Evolutionary conservation across 2,329 filamentous ascomycete genomes (phyloP), one percentile per base, ranked within the genome.

Genomic region (Westerdykella aurantiaca): DNA sequence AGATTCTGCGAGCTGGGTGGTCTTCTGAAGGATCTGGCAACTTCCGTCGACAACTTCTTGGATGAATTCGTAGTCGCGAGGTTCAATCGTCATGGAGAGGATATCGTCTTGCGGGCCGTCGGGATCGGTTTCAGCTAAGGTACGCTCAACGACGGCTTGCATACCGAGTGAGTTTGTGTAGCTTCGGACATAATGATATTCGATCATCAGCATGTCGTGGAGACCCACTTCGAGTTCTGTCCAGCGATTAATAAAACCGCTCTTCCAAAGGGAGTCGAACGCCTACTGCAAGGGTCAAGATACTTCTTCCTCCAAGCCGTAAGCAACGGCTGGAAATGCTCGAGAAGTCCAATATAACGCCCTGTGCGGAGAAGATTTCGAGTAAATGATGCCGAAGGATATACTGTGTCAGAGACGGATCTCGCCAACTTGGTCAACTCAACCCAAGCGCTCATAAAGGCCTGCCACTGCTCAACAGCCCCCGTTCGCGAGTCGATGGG

Each of bases 91-190:
- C 50, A 73, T 64, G 11, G 69, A 59, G 10, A 72, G 55, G 31
- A 72, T 60, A 9, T 66, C 61, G 34, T 65, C 62, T 43, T 59
- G 72, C 33, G 59, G 58, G 1, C 58, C 59, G 11, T 66, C 61
- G 4, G 61, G 60, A 47, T 68, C 63, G 17, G 61, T 59, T 41
- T 67, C 63, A 6, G 63, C 61, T n/a, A 76, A 61, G 1, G 70
- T 72, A n/a, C 75, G 72, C 46, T 79, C 76, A 3, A 79, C 75
- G 3, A 79, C 72, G 2, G 77, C 77, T 56, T 80, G 77, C 60
- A 80, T 75, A 2, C 75, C 76, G 5, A 79, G 68, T 0, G 69
- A 71, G 38, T 73, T 73, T 33, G 68, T 69, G 42, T 70, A 72
- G 13, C 70, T 67, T 2, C 68, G 56, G 1, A 70, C 62, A 38